Conservation (phyloP, 2,329 filamentous ascomycete species). For the Fusarium pseudonygamai region DNA sequence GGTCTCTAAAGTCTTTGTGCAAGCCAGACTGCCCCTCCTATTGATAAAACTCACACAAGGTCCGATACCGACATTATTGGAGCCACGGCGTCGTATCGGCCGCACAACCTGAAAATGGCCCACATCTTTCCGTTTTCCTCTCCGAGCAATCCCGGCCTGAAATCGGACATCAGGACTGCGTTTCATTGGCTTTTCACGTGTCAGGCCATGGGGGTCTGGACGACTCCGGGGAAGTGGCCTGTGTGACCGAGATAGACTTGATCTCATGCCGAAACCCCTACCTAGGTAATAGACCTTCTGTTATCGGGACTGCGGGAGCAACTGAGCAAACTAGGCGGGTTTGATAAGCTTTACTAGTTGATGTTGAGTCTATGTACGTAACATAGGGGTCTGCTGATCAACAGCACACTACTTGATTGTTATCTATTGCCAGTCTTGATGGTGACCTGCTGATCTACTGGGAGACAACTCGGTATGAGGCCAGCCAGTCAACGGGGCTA, state of each 20-base stretch:
- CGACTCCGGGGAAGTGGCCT: constrained; percentile 28
- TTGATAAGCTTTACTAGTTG: constrained; percentile 9
- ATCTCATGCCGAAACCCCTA: constrained; percentile 8
- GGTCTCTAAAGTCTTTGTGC: constrained; percentile 20
- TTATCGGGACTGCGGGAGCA: background rate
- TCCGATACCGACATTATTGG: constrained; percentile 3
- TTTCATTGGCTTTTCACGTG: constrained; percentile 17
- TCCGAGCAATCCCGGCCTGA: constrained; percentile 32
- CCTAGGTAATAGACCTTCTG: constrained; percentile 3
- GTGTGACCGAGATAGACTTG: constrained; percentile 17
- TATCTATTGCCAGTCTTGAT: background rate
- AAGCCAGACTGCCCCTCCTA: constrained; percentile 6
- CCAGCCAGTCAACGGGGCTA: background rate
- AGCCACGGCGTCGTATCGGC: constrained; percentile 27
- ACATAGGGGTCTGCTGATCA: constrained; percentile 28
- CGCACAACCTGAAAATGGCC: constrained; percentile 20
- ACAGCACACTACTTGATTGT: background rate
- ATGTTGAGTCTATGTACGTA: background rate
- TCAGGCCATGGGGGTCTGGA: background rate
- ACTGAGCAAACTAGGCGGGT: background rate
- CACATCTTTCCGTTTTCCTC: constrained; percentile 40
- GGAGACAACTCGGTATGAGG: background rate
- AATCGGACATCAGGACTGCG: constrained; percentile 30
- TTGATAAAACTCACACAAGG: constrained; percentile 34
- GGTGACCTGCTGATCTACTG: constrained; percentile 28